Base-by-base conservation (phyloP, 2,329 filamentous ascomycete species). In the Magnaporthales sp. region DNA sequence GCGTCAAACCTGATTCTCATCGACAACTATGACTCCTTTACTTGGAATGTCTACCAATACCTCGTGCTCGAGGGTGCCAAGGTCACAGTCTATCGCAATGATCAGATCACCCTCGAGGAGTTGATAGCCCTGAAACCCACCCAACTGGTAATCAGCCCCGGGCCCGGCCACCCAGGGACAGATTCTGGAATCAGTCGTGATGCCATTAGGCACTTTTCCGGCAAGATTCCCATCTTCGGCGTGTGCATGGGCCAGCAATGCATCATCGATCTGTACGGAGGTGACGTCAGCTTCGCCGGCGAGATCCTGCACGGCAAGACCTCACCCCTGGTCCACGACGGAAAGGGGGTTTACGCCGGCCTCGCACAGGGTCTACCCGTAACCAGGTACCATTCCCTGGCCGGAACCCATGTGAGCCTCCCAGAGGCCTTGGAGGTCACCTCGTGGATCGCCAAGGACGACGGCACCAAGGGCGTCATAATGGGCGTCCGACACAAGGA, bases 171-270 rank as follows among this genome's bases (percentile, higher is more conserved):
- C 79, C 95, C 95, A 56, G 83, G 86, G 71, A 93, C 89, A 63
- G 96, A 99, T 79, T 93, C 95, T 24, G 96, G 95, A 67, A 87
- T 99, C 74, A 97, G 93, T 78, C 92, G 92, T 75, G 92, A 92
- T 78, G 93, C 92, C 58, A 97, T 99, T 74, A 84, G 88, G 72
- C 84, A 97, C 77, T 99, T 98, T 77, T 88, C 90, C 31, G 95
- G 95, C 71, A 98, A 97, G 79, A 91, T 99, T 63, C 95, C 95
- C 11, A 88, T 99, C 15, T 86, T 99, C 65, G 95, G 95, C n/a
- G 95, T 99, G 31, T 99, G 95, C 75, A 98, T 99, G 94, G 95
- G 95, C 72, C 90, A 97, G 88, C 95, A 99, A 82, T 99, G 95
- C 78, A 98, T 99, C 70, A 94, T 96, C 75, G 91, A 95, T 66